Evolutionary conservation across 805 yeast species (phyloP), one percentile per base, ranked within the genome.

Genomic region (Saturnispora besseyi): DNA sequence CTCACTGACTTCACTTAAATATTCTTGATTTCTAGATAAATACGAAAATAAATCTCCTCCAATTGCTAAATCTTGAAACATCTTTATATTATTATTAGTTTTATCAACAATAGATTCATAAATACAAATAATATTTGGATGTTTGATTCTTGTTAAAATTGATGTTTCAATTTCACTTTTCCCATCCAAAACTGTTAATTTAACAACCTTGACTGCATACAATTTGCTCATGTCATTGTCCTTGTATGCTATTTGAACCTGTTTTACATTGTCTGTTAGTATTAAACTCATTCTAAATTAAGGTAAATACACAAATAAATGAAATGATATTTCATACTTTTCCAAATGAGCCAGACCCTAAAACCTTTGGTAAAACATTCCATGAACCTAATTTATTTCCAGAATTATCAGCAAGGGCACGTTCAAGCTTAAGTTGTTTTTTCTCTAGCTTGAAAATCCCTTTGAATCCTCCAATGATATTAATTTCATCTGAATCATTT

Each of bases 1-100:
- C 56, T 82, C 87, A 1, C 78, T 65, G 1, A 81, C 54, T 0
- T 79, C 60, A 12, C 54, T 53, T 1, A 65, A 54, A 18, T 75
- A 58, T 13, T 63, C 57, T 24, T 66, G 67, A 63, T 88, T 84
- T 55, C 80, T 82, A 50, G 88, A 77, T 52, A 91, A 87, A 64
- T 89, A 87, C 59, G 89, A 95, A 62, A 91, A 91, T 52, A 91
- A 76, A 64, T 91, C 99, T 36, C 98, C 98, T 8, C 98, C 98
- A 9, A 93, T 82, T 2, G 97, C 98, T 64, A 90, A 86, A 61
- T 91, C 97, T 53, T 93, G 77, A 3, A 88, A 96, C 24, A 93
- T 88, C 18, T 96, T 95, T 49, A 89, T 84, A 62, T 84, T 84
- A 57, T 84, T 82, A 33, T 87, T 91, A 58, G 84, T 79, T 59